Evolutionary conservation across 192 early-diverging fungal genomes (phyloP).

Genomic region (Bifiguratus adelaidae): DNA sequence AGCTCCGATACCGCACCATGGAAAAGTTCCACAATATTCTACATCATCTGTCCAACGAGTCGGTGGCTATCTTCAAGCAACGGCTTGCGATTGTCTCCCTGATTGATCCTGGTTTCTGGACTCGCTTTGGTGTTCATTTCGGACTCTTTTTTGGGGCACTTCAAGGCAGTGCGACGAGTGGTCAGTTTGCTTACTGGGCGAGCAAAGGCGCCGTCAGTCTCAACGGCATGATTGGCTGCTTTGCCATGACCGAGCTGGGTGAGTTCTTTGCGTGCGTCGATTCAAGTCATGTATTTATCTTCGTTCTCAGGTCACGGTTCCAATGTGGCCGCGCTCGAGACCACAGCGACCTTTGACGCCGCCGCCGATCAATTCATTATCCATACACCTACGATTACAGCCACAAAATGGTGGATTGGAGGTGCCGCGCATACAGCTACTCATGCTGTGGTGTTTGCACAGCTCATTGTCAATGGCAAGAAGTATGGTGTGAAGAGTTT

Average conservation of each 20-base stretch:
- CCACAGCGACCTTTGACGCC: constrained; percentile 83
- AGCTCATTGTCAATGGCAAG: constrained; percentile 73
- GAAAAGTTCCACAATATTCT: constrained; percentile 66
- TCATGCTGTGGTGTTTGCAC: constrained; percentile 72
- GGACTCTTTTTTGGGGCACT: constrained; percentile 84
- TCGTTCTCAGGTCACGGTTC: constrained; percentile 79
- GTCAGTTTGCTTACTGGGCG: constrained; percentile 80
- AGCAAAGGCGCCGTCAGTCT: constrained; percentile 72
- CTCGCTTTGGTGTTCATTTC: constrained; percentile 83
- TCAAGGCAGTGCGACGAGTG: constrained; percentile 70
- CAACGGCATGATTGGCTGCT: constrained; percentile 80
- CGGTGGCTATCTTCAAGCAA: constrained; percentile 54
- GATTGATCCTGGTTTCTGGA: constrained; percentile 85
- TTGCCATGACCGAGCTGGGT: constrained; percentile 91
- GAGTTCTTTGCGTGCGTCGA: too few species aligned
- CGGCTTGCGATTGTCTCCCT: constrained; percentile 74
- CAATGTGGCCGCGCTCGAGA: constrained; percentile 87
- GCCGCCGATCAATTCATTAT: constrained; percentile 79
- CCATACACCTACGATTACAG: constrained; percentile 63
- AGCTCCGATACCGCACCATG: constrained; percentile 80
- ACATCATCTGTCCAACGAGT: constrained; percentile 59
- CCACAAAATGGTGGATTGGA: constrained; percentile 97
- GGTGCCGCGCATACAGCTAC: constrained; percentile 88
- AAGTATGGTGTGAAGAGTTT: constrained; percentile 82
- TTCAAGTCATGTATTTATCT: constrained; percentile 24